Evolutionary conservation across 2,329 filamentous ascomycete genomes (phyloP).

Genomic region (Aspergillus brunneoviolaceus): DNA sequence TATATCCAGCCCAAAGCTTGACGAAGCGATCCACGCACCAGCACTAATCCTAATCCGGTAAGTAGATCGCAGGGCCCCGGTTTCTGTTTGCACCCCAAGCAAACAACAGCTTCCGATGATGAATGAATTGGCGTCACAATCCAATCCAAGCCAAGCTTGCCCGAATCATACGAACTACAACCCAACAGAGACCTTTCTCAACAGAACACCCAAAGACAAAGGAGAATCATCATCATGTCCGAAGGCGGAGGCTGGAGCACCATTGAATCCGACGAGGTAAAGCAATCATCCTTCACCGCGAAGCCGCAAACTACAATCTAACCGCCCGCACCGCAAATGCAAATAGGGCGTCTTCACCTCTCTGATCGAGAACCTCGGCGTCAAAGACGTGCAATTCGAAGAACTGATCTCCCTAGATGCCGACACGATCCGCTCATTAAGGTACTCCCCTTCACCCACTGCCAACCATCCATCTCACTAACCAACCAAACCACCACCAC

Average conservation of each 20-base stretch:
- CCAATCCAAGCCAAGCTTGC: neutral
- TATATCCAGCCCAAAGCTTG: neutral
- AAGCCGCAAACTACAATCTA: slow-evolving; percentile 13
- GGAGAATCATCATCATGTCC: slow-evolving; percentile 58
- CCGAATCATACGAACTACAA: neutral
- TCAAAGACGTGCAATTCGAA: slow-evolving; percentile 93
- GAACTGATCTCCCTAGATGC: slow-evolving; percentile 89
- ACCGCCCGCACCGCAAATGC: neutral
- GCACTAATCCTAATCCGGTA: neutral
- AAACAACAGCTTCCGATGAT: slow-evolving; percentile 6
- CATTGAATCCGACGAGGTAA: slow-evolving; percentile 93
- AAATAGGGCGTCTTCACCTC: slow-evolving; percentile 90
- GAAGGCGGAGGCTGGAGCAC: slow-evolving; percentile 79
- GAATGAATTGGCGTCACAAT: neutral
- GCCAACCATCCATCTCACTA: slow-evolving; percentile 6
- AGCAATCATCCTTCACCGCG: slow-evolving; percentile 23
- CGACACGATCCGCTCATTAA: slow-evolving; percentile 50
- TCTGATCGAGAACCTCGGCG: slow-evolving; percentile 86
- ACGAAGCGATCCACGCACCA: neutral
- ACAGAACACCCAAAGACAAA: neutral
- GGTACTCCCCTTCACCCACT: slow-evolving; percentile 28
- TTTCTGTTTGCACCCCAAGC: slow-evolving; percentile 6
- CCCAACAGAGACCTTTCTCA: neutral
- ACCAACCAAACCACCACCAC: neutral
- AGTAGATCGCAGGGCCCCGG: neutral